Base-by-base conservation (phyloP, 164 flowering plant species). In the Vitis cinerea region DNA sequence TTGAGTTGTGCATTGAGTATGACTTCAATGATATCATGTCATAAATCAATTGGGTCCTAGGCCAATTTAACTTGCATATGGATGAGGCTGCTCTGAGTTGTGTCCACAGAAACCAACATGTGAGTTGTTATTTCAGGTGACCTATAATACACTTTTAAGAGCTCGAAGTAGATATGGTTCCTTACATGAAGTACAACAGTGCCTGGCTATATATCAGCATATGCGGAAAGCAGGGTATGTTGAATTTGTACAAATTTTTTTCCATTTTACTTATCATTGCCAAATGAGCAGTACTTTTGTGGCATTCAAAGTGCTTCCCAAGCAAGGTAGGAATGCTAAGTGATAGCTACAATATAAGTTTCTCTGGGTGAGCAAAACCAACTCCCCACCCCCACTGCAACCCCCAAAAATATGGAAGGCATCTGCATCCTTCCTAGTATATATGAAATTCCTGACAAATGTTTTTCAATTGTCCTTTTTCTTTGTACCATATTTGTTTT, bases 161-260 rank as follows among this genome's bases (percentile, higher is more conserved):
- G 96, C 97, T 66, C 94, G 93, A 48, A 85, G 78, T 61, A 85
- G 72, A 79, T 90, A 91, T 76, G 96, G 97, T 59, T 94, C 97
- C 59, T 75, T 89, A 17, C 74, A 80, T 47, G 92, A 92, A 82
- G 92, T 94, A 58, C 93, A 84, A 68, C 93, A 92, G 67, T 92
- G 96, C 81, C 81, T 94, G 67, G 86, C 91, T 56, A 75, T 92
- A 76, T 94, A 92, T 79, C 90, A 85, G 75, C 92, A 92, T 67
- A 92, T 94, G 98, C 80, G 91, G 52, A 90, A 81, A 81, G 88
- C 96, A 65, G 98, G 98, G 98, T 94, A 85, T 60, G 83, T 62
- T 52, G 23, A 8, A 19, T 5, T 29, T 47, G 30, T 1, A 37
- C 44, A 37, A 37, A 37, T 2, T 37, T 37, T 37, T 3, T 37